Evolutionary conservation across 1,284 basidiomycete species (phyloP).

Genomic region (Rhodotorula mucilaginosa): DNA sequence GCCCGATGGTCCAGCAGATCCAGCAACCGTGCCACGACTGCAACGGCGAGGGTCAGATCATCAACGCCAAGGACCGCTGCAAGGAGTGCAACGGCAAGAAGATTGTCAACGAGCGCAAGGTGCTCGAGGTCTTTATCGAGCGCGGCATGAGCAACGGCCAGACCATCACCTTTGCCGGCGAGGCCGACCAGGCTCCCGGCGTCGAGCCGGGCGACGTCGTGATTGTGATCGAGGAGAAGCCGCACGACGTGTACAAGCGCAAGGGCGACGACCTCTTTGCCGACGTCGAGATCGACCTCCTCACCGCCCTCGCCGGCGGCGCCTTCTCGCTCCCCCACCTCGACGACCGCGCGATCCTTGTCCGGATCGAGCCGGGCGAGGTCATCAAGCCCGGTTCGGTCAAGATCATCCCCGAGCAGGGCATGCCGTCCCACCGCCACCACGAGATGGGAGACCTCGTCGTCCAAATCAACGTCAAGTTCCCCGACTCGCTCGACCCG

Average conservation of each 20-base stretch:
- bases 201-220: slow-evolving; percentile 92
- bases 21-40: slow-evolving; percentile 95
- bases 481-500: slow-evolving; percentile 79
- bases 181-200: slow-evolving; percentile 92
- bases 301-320: slow-evolving; percentile 92
- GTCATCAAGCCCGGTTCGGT: slow-evolving; percentile 87
- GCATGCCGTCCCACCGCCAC: slow-evolving; percentile 97
- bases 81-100: slow-evolving; percentile 94
- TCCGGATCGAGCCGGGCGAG: slow-evolving; percentile 81
- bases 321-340: slow-evolving; percentile 88
- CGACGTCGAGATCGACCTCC: slow-evolving; percentile 85
- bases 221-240: slow-evolving; percentile 95
- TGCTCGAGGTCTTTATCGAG: slow-evolving; percentile 98
- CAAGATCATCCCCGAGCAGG: slow-evolving; percentile 90
- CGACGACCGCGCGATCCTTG: slow-evolving; percentile 83
- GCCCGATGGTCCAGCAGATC: slow-evolving; percentile 99
- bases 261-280: slow-evolving; percentile 88
- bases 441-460: slow-evolving; percentile 95
- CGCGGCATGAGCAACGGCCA: slow-evolving; percentile 99
- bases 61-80: slow-evolving; percentile 93
- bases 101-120: slow-evolving; percentile 90
- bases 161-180: slow-evolving; percentile 89
- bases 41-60: slow-evolving; percentile 84
- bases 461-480: slow-evolving; percentile 80
- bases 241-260: slow-evolving; percentile 85